These are phyloP conservation scores for Carex parvula DNA, from an alignment of 176 grass and related monocot species.

Conservation along the genomic window DNA sequence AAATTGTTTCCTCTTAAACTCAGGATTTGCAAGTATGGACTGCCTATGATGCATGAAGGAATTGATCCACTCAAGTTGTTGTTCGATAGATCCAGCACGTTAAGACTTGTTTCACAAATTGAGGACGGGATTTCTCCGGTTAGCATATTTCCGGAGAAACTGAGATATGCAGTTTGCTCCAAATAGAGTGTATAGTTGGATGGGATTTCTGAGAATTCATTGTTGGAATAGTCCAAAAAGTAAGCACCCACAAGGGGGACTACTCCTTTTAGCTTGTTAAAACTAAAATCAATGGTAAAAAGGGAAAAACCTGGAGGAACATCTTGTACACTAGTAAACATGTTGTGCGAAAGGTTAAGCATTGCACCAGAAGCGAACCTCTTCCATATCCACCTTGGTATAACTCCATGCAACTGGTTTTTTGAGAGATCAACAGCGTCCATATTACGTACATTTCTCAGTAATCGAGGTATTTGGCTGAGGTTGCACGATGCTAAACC, in stretches of 20 bases:
- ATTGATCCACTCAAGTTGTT: constrained; percentile 29
- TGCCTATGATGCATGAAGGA: not conserved
- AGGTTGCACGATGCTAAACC: constrained; percentile 30
- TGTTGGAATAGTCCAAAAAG: not conserved
- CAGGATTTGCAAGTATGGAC: not conserved
- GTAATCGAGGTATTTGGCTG: not conserved
- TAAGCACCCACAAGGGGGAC: not conserved
- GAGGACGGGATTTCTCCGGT: not conserved
- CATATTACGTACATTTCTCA: not conserved
- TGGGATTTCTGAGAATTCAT: not conserved
- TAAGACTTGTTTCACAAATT: not conserved
- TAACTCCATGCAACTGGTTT: constrained; percentile 24
- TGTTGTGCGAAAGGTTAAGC: not conserved
- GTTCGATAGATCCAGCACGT: not conserved
- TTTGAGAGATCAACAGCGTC: constrained; percentile 12
- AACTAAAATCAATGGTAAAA: not conserved
- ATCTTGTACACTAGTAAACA: not conserved
- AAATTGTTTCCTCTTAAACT: constrained; percentile 33
- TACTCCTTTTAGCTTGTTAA: not conserved
- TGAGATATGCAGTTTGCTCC: rapidly evolving
- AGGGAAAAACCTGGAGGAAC: not conserved
- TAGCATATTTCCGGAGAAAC: constrained; percentile 27
- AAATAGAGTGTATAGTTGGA: not conserved
- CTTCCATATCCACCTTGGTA: constrained; percentile 34
- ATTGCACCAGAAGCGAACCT: no score